Evolutionary conservation across 148 eudicot species (phyloP).

Genomic region (Dysphania ambrosioides): DNA sequence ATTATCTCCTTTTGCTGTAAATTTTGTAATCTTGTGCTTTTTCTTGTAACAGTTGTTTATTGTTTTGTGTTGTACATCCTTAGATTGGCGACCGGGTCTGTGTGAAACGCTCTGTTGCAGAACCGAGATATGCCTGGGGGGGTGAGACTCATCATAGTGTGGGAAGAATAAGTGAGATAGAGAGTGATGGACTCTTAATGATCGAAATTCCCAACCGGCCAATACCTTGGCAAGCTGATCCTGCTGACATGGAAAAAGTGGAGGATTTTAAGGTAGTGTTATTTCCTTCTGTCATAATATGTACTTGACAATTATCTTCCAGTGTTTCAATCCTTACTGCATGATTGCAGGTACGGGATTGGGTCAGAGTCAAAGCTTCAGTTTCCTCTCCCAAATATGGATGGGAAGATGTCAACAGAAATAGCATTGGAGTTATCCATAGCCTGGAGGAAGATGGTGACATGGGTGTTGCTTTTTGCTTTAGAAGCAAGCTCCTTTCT

Average conservation of each 20-base stretch:
- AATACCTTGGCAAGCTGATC: slow-evolving; percentile 99
- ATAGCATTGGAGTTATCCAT: slow-evolving; percentile 87
- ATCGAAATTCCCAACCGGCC: slow-evolving; percentile 94
- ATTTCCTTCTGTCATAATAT: slow-evolving; percentile 10
- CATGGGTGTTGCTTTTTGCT: slow-evolving; percentile 95
- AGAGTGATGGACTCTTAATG: slow-evolving; percentile 86
- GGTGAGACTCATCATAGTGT: slow-evolving; percentile 99
- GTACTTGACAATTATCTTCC: slow-evolving; percentile 7
- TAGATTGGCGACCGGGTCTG: slow-evolving; percentile 93
- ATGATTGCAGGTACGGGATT: slow-evolving; percentile 74
- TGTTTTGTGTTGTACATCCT: slow-evolving; percentile 12
- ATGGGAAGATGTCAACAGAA: slow-evolving; percentile 89
- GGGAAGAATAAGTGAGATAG: slow-evolving; percentile 91
- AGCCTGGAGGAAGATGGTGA: slow-evolving; percentile 98
- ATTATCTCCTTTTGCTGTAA: not conserved
- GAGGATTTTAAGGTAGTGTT: slow-evolving; percentile 84
- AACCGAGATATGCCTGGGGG: slow-evolving; percentile 99
- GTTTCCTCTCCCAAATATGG: slow-evolving; percentile 99
- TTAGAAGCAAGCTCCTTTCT: slow-evolving; percentile 79
- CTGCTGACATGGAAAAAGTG: slow-evolving; percentile 98
- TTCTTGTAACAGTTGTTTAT: slow-evolving; percentile 10
- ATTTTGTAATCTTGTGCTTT: slow-evolving; percentile 5
- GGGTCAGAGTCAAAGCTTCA: slow-evolving; percentile 92
- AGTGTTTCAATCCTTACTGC: slow-evolving; percentile 2
- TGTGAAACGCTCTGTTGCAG: slow-evolving; percentile 92